Evolutionary conservation across 2,329 filamentous ascomycete genomes (phyloP).

Genomic region (Cercospora berteroae): DNA sequence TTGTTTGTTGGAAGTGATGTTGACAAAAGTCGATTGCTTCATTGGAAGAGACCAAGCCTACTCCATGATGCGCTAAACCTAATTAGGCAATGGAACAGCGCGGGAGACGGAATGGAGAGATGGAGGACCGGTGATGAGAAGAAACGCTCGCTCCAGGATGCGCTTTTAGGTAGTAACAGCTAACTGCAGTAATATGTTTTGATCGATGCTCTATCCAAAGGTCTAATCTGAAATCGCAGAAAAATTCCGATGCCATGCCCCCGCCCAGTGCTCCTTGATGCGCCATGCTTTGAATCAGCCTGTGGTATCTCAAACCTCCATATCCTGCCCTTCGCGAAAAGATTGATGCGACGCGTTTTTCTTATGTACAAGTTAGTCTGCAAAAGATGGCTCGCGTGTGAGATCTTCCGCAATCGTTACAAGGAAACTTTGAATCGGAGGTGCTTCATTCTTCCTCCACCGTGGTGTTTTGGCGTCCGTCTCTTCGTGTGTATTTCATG

Average conservation of each 20-base stretch:
- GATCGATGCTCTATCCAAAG: slow-evolving; percentile 8
- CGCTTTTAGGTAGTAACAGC: background rate
- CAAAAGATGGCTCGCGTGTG: slow-evolving; percentile 6
- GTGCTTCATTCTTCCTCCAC: background rate
- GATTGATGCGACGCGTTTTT: slow-evolving; percentile 5
- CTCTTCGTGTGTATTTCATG: slow-evolving; percentile 10
- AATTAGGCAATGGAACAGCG: background rate
- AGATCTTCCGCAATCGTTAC: slow-evolving; percentile 3
- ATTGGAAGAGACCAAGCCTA: background rate
- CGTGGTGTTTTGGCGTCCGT: background rate
- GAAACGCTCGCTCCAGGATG: background rate
- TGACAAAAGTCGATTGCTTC: slow-evolving; percentile 16
- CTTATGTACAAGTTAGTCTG: slow-evolving; percentile 11
- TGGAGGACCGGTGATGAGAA: background rate
- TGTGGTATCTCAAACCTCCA: slow-evolving; percentile 13
- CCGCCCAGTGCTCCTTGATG: background rate
- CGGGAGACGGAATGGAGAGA: background rate
- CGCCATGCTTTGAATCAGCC: slow-evolving; percentile 10
- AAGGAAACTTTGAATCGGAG: slow-evolving; percentile 4
- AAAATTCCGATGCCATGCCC: background rate
- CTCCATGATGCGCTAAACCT: background rate
- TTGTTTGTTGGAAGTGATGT: background rate
- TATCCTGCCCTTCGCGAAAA: slow-evolving; percentile 3
- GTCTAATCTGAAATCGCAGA: slow-evolving; percentile 2
- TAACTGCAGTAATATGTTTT: background rate